phyloP scores from a whole-genome alignment of 2,329 filamentous ascomycete species.

The Xylariaceae sp. region DNA sequence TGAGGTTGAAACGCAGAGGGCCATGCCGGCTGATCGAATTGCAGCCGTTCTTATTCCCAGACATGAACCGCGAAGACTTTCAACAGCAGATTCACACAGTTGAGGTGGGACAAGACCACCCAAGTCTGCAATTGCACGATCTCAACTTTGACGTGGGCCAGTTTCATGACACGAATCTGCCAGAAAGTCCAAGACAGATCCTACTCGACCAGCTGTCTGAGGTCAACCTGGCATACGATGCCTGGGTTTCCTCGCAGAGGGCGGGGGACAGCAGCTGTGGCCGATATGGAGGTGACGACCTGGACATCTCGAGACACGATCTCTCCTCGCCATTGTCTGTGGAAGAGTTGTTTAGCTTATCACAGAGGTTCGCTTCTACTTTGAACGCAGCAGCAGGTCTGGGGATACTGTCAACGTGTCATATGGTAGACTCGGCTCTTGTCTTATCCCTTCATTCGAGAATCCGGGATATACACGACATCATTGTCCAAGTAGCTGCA shows the following conservation, averaged over 20 bases:
- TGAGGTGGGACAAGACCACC: neutral
- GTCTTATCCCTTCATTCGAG: slow-evolving; percentile 1
- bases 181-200: neutral
- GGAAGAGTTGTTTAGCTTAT: slow-evolving; percentile 4
- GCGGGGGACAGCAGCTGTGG: slow-evolving; percentile 13
- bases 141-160: slow-evolving; percentile 1
- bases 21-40: neutral
- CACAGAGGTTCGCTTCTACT: neutral
- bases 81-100: neutral
- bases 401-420: neutral
- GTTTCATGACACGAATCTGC: slow-evolving; percentile 4
- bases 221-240: slow-evolving; percentile 3
- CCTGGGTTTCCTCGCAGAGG: slow-evolving; percentile 4
- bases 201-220: slow-evolving; percentile 4
- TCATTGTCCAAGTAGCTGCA: neutral
- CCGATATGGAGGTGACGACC: neutral
- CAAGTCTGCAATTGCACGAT: neutral
- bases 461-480: neutral
- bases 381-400: neutral
- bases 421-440: neutral
- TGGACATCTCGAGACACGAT: neutral
- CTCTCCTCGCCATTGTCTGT: neutral
- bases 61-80: neutral
- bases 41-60: neutral
- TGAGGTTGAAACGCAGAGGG: neutral